phyloP scores from a whole-genome alignment of 208 protist genomes.

The Trypanosoma avium region DNA sequence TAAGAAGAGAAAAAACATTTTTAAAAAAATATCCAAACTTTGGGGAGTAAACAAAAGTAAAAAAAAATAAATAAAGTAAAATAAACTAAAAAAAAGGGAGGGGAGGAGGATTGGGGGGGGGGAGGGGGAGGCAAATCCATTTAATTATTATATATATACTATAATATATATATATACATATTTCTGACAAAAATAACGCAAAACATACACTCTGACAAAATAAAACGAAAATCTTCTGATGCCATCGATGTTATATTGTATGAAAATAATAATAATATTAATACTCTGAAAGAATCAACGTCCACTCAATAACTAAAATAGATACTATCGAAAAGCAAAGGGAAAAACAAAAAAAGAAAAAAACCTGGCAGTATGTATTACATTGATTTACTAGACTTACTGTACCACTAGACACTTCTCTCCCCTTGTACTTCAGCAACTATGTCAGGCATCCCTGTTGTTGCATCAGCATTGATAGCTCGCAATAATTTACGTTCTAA shows the following conservation, averaged over 20 bases:
- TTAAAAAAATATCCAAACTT: no score
- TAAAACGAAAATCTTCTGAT: no score
- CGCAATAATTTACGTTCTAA: constrained; percentile 66
- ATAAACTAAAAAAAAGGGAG: constrained; percentile 15
- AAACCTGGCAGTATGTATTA: neutral
- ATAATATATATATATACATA: neutral
- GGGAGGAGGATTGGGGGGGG: neutral
- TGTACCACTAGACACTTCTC: neutral
- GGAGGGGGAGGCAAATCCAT: neutral
- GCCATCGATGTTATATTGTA: no score
- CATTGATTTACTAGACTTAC: neutral
- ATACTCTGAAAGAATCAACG: no score
- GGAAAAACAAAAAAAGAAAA: neutral
- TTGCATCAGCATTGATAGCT: constrained; percentile 16
- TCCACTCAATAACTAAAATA: no score
- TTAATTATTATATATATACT: no score
- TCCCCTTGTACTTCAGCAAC: neutral
- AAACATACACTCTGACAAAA: no score
- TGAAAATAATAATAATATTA: no score
- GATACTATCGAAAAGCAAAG: neutral
- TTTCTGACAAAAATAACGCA: no score
- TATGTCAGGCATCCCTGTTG: neutral
- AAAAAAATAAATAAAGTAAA: constrained; percentile 14
- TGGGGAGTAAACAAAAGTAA: constrained; percentile 11
- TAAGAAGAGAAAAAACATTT: no score